These are phyloP conservation scores for Saccharomycopsis schoenii DNA, from an alignment of 805 yeast species.

Conservation along the genomic window DNA sequence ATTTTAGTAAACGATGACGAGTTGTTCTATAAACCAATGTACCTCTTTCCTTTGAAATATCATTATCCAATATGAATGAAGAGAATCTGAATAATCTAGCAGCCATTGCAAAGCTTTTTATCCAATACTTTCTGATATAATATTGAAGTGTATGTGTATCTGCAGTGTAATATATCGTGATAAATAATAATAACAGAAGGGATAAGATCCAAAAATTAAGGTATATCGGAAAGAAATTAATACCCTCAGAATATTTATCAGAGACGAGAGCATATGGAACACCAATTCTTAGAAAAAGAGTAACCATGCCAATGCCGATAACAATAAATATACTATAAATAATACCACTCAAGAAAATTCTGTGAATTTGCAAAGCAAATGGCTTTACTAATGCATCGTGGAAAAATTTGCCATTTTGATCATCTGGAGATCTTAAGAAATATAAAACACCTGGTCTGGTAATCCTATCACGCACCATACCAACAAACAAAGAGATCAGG, in stretches of 20 bases:
- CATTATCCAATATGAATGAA: constrained; percentile 64
- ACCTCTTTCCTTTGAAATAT: constrained; percentile 63
- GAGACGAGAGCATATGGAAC: constrained; percentile 24
- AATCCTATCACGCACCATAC: constrained; percentile 64
- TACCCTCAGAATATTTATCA: constrained; percentile 19
- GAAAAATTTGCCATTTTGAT: constrained; percentile 76
- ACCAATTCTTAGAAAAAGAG: constrained; percentile 36
- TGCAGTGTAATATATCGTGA: constrained; percentile 1
- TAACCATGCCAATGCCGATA: constrained; percentile 62
- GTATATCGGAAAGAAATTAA: constrained; percentile 20
- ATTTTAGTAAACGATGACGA: constrained; percentile 26
- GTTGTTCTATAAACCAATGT: constrained; percentile 44
- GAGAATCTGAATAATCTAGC: constrained; percentile 59
- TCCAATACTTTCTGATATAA: constrained; percentile 51
- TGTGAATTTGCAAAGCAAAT: constrained; percentile 56
- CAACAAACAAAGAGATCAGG: constrained; percentile 73
- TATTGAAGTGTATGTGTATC: constrained; percentile 22
- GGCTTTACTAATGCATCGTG: constrained; percentile 83
- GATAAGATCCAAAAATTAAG: neutral
- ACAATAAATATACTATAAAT: constrained; percentile 67
- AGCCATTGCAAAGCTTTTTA: constrained; percentile 41
- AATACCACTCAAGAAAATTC: constrained; percentile 62
- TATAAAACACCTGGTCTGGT: constrained; percentile 83
- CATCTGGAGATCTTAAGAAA: constrained; percentile 90
- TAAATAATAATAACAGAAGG: constrained; percentile 9